Percentiles rank a stretch among this genome's conserved stretches.
Conservation (phyloP, 257 asterid genomes). For the Forsythia suspensa region DNA sequence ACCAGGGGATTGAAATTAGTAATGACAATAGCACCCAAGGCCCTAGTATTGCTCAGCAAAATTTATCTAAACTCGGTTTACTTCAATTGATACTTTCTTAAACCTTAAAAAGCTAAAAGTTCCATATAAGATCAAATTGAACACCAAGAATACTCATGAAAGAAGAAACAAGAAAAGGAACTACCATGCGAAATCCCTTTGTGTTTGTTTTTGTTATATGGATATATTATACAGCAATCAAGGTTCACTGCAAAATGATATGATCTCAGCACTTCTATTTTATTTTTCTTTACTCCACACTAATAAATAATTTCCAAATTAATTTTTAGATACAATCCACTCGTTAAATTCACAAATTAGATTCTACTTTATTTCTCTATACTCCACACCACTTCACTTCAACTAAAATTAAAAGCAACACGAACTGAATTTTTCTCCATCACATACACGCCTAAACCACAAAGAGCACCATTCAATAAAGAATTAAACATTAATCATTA, state of each 20-base stretch:
- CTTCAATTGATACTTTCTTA: too few species aligned
- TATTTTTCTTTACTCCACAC: background rate
- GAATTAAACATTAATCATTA: slow-evolving; percentile 8
- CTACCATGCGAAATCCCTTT: too few species aligned
- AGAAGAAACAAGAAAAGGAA: too few species aligned
- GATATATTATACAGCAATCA: background rate
- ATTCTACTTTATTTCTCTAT: background rate
- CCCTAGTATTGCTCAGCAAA: too few species aligned
- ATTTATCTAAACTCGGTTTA: too few species aligned
- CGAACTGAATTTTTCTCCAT: background rate
- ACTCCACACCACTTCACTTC: background rate
- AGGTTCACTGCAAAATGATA: background rate
- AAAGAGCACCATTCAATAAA: background rate
- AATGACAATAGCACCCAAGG: too few species aligned
- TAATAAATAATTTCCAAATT: background rate
- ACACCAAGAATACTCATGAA: too few species aligned
- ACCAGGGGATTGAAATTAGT: too few species aligned
- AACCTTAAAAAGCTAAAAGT: too few species aligned
- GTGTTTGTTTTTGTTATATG: background rate
- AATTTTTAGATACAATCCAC: background rate
- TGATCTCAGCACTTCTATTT: background rate
- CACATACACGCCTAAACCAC: background rate
- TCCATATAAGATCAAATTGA: too few species aligned
- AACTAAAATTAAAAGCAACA: background rate
- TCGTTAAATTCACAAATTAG: background rate